Conservation (phyloP, 2,329 filamentous ascomycete species). For the Colletotrichum costaricense region DNA sequence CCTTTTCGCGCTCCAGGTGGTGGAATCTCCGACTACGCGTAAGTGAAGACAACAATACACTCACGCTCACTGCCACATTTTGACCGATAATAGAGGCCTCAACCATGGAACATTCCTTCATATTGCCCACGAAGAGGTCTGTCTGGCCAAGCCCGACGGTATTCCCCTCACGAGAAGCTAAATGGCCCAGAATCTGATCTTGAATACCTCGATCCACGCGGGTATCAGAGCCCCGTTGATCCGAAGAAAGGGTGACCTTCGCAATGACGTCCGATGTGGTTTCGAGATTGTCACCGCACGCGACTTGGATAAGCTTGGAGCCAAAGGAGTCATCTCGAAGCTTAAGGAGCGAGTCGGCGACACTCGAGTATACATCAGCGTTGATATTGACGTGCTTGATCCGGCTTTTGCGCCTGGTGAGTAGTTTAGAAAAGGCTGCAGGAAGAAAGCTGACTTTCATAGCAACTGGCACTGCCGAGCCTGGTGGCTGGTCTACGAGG, state of each 20-base stretch:
- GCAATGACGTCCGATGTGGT: constrained; percentile 68
- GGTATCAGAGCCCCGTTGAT: constrained; percentile 67
- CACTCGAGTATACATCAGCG: constrained; percentile 73
- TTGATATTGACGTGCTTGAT: constrained; percentile 86
- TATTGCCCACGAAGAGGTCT: constrained; percentile 68
- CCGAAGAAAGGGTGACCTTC: constrained; percentile 60
- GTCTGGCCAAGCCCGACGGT: too few species aligned
- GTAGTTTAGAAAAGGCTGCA: background rate
- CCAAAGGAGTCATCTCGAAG: constrained; percentile 69
- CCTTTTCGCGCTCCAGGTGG: constrained; percentile 52
- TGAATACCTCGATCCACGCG: constrained; percentile 70
- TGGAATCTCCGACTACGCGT: constrained; percentile 70
- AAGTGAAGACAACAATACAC: constrained; percentile 40
- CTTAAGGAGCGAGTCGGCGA: constrained; percentile 68
- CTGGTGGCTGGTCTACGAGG: constrained; percentile 83
- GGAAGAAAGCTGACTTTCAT: background rate
- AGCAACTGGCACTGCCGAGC: constrained; percentile 82
- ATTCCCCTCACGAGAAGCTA: background rate
- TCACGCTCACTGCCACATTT: background rate
- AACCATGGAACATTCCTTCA: constrained; percentile 73
- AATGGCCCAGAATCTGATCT: constrained; percentile 57
- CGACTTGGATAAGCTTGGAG: constrained; percentile 79
- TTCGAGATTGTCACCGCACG: constrained; percentile 68
- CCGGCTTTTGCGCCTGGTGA: constrained; percentile 72
- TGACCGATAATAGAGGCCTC: constrained; percentile 51